Base-by-base conservation (phyloP, 164 flowering plant genomes). In the Litsea cubeba region DNA sequence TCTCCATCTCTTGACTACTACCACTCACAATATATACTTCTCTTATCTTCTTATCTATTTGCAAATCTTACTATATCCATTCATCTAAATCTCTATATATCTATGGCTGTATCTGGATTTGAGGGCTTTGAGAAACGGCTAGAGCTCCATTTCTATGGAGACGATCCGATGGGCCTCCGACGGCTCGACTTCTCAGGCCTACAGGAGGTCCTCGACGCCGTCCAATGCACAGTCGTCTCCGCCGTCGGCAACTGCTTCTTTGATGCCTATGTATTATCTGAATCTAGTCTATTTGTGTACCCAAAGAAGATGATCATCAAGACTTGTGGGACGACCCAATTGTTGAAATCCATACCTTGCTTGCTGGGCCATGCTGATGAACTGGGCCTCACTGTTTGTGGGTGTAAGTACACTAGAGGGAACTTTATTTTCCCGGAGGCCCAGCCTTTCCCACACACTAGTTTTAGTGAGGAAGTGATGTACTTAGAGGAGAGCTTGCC, bases 271-370 rank as follows among this genome's bases (percentile, higher is more conserved):
- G 98, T 95, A 22, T 75, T 95, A 17, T 95, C 99, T 0, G 99
- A 95, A 74, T 95, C 99, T 0, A 89, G 94, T 77, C 85, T 95
- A 3, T 95, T 95, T 73, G 87, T 95, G 3, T 93, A 93, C 85
- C 96, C 98, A 2, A 84, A 83, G 11, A 93, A 88, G 84, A 84
- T 95, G 74, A 84, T 95, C 64, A 89, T 95, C 88, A 95, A 95
- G 74, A 95, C 98, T 0, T 95, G 99, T 77, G 99, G 99, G 79
- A 93, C 99, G 68, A 95, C 99, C 51, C 94, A 89, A 79, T 85
- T 95, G 63, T 82, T 95, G 69, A 89, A 91, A 83, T 90, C 99
- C 24, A 79, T 95, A 80, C 91, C 84, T 60, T 89, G 87, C 5
- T 78, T 95, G 68, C 30, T 90, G 51, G 71, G 67, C 75, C 85